Evolutionary conservation across 306 rosid genomes (phyloP).

Genomic region (Acacia melanoxylon): DNA sequence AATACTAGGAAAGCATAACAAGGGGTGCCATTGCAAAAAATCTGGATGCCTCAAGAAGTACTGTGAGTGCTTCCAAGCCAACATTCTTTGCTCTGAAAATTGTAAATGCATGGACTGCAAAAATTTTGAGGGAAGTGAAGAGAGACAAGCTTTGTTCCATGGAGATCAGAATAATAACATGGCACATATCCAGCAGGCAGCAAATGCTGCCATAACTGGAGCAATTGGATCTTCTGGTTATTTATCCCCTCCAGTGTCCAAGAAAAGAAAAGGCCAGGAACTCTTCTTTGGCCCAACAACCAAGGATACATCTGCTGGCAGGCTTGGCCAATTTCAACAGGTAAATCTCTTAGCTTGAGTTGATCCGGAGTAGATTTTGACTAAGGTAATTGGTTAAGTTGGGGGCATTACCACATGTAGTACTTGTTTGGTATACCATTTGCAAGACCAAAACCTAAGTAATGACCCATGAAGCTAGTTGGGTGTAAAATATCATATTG

Average conservation of each 20-base stretch:
- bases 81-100: conserved; percentile 98
- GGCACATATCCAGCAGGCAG: conserved; percentile 87
- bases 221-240: conserved; percentile 99
- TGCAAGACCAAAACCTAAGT: neutral
- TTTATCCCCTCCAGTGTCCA: conserved; percentile 77
- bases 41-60: conserved; percentile 99
- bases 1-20: conserved; percentile 91
- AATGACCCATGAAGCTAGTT: neutral
- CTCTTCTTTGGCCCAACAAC: conserved; percentile 58
- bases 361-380: conserved; percentile 18
- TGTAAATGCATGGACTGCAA: conserved; percentile 99
- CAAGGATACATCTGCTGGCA: conserved; percentile 69
- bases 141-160: conserved; percentile 93
- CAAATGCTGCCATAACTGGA: conserved; percentile 99
- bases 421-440: neutral
- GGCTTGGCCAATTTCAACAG: conserved; percentile 67
- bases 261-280: conserved; percentile 81
- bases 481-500: neutral
- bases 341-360: conserved; percentile 39
- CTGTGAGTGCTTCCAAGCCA: conserved; percentile 99
- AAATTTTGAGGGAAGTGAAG: conserved; percentile 99
- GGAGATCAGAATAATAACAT: conserved; percentile 92
- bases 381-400: conserved; percentile 24
- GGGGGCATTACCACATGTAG: neutral
- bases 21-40: conserved; percentile 98